Conservation (phyloP, 352 stramenopile genomes). For the Globisporangium carolinianum region DNA sequence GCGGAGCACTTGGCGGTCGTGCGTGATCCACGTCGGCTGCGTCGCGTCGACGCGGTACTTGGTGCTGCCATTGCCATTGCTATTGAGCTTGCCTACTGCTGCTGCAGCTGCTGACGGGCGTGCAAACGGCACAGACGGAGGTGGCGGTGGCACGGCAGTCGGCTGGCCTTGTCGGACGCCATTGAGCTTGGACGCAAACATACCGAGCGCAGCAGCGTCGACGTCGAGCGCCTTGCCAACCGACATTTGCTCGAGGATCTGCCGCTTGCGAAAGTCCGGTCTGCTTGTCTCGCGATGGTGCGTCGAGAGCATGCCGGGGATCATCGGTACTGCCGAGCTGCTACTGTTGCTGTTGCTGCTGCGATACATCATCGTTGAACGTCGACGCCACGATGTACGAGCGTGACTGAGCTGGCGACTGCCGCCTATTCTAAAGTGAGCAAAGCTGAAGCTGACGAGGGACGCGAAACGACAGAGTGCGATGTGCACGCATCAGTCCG, state of each 20-base stretch:
- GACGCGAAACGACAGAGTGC: too few species aligned
- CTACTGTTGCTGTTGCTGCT: neutral
- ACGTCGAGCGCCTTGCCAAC: constrained; percentile 27
- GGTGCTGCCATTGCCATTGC: constrained; percentile 13
- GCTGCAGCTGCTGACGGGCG: too few species aligned
- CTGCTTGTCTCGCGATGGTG: constrained; percentile 37
- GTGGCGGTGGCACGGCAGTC: neutral
- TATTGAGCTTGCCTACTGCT: neutral
- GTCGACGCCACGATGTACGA: too few species aligned
- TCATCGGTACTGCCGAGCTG: constrained; percentile 22
- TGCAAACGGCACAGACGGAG: neutral
- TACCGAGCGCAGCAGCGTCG: constrained; percentile 1
- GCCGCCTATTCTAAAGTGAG: too few species aligned
- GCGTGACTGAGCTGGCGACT: neutral
- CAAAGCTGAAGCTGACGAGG: too few species aligned
- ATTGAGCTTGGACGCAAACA: constrained; percentile 14
- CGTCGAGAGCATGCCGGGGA: constrained; percentile 50
- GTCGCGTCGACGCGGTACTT: constrained; percentile 40
- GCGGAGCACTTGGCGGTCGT: constrained; percentile 80
- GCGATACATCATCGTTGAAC: too few species aligned
- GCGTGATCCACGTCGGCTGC: constrained; percentile 59
- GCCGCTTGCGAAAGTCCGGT: constrained; percentile 47
- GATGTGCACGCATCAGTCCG: too few species aligned
- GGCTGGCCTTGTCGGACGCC: constrained; percentile 1
- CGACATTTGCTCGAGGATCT: constrained; percentile 60